Evolutionary conservation across 306 rosid species (phyloP), one percentile per base, ranked within the genome.

Genomic region (Dicorynia guianensis): DNA sequence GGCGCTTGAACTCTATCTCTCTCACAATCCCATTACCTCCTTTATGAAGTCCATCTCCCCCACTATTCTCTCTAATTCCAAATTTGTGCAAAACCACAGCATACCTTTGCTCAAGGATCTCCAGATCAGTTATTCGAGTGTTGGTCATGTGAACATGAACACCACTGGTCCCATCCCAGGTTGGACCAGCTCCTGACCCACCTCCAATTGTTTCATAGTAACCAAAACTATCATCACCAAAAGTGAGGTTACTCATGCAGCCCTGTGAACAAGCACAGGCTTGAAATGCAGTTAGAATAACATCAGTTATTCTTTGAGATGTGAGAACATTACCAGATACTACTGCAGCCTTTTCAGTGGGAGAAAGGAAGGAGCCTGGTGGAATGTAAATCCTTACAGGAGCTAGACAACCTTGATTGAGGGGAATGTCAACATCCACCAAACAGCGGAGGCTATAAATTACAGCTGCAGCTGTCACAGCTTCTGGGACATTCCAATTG

Each of bases 201-300:
- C n/a, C n/a, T 4, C 98, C 98, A 59, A 94, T 91, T 46, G 97
- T 94, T 90, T 94, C 98, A 43, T 94, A 94, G 72, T 94, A 94
- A 52, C 98, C 98, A 67, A 94, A 94, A 40, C 93, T 89, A 15
- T 89, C 87, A 67, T 94, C 98, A 44, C 98, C 98, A 72, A 94
- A 94, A 49, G 98, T 94, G 63, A 94, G 93, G 78, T 94, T 94
- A 85, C 90, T 94, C 98, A 91, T 94, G 73, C 98, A 94, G 62
- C 98, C 98, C 79, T 91, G 98, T 71, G 98, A 94, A 67, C 97
- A 94, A 48, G 98, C 97, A 79, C 97, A 94, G 20, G 97, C 98
- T 80, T 90, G 94, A 69, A 94, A 94, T 65, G 98, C 96, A 72
- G 96, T 83, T 5, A 94, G 92, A 47, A 94, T 78, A 48, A 94